Evolutionary conservation across 1,284 basidiomycete genomes (phyloP), one percentile per base, ranked within the genome.

Genomic region (Trichosporon faecale): DNA sequence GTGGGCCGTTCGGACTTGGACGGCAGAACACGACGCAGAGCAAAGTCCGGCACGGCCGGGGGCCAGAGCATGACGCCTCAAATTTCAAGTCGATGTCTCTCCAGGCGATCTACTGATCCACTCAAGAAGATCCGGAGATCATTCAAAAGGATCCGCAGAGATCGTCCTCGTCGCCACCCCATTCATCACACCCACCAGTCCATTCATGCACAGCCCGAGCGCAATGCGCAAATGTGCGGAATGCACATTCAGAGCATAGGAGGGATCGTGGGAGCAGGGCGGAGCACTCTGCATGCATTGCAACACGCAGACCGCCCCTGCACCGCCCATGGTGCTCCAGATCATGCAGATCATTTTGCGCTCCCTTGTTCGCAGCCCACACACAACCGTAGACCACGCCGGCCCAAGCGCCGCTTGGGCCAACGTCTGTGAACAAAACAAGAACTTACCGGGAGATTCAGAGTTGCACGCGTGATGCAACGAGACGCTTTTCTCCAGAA

Each of bases 91-190:
- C 49, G 49, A 11, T 52, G 49, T 52, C 49, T 52, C 49, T 52
- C 23, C 49, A 52, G 49, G 49, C 49, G 49, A 52, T 52, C 44
- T 37, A 46, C 21, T 46, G 44, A 46, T 46, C 44, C 21, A 21
- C 44, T 46, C 21, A 25, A 52, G 49, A 52, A 52, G 23, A 52
- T 52, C 49, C 49, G 49, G n/a, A 23, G 49, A 52, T 52, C 49
- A 52, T 52, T 52, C 49, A 52, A 52, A 52, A 52, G 49, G 49
- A 52, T 52, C 49, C 49, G 49, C 49, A 52, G 49, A 52, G 49
- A 52, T 52, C 49, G 49, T n/a, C 49, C 49, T 52, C 21, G n/a
- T 52, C 49, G 49, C 49, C 49, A 52, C 49, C 49, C n/a, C 49
- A 52, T 52, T 52, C 49, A 52, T 52, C 49, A 2, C 49, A 52